Conservation (phyloP, 2,329 filamentous ascomycete species). For the Phaeomoniella chlamydospora region DNA sequence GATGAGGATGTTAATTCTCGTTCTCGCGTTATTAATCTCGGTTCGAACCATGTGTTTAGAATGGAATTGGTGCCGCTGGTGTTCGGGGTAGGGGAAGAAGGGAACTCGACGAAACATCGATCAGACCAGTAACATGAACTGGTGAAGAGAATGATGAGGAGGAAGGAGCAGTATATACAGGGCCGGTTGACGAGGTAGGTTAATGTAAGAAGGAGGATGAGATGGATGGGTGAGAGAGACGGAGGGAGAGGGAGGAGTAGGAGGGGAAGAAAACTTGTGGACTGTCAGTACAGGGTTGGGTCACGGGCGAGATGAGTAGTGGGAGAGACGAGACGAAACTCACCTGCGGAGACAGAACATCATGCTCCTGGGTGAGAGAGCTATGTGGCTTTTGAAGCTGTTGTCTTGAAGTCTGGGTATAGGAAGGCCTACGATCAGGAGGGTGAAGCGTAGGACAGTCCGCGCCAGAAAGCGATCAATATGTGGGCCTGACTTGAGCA, state of each 20-base stretch:
- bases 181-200: slow-evolving; percentile 94
- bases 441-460: no score
- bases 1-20: slow-evolving; percentile 10
- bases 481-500: no score
- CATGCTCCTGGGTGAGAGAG: slow-evolving; percentile 7
- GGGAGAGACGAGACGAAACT: slow-evolving; percentile 11
- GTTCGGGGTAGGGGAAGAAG: slow-evolving; percentile 24
- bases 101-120: slow-evolving; percentile 84
- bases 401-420: no score
- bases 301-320: not conserved
- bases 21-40: slow-evolving; percentile 37
- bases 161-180: slow-evolving; percentile 93
- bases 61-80: not conserved
- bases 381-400: no score
- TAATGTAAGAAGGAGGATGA: slow-evolving; percentile 77
- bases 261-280: slow-evolving; percentile 62
- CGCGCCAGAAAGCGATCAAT: no score
- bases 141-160: slow-evolving; percentile 86
- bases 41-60: slow-evolving; percentile 83
- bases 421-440: no score
- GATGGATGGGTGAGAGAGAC: slow-evolving; percentile 55
- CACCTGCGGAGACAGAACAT: slow-evolving; percentile 59
- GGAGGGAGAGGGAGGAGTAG: slow-evolving; percentile 81
- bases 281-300: slow-evolving; percentile 3
- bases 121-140: slow-evolving; percentile 84